Percentiles rank a stretch among this genome's conserved stretches.
Conservation (phyloP, 1,284 basidiomycete species). For the Filobasidium uniguttulatum region DNA sequence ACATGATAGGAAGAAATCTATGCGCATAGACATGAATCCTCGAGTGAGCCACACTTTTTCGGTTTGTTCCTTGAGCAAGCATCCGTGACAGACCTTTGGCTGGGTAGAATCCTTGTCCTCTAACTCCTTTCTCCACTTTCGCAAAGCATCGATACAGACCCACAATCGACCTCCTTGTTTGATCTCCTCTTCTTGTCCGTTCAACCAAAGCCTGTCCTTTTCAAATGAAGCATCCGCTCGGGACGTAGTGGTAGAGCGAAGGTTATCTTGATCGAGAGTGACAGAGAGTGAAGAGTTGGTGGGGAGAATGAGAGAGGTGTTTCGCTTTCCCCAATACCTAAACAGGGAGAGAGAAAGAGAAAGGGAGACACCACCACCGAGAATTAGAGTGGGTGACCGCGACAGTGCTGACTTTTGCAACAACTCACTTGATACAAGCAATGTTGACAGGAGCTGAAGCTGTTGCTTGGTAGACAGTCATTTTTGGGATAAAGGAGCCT, state of each 20-base stretch:
- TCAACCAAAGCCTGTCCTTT: constrained; percentile 80
- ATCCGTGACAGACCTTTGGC: constrained; percentile 46
- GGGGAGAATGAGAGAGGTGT: constrained; percentile 86
- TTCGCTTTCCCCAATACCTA: constrained; percentile 97
- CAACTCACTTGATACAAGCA: constrained; percentile 76
- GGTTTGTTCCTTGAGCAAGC: neutral
- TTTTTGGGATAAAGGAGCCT: no score
- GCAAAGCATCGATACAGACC: constrained; percentile 82
- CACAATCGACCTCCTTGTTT: constrained; percentile 62
- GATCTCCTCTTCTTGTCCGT: constrained; percentile 80
- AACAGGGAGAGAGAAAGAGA: constrained; percentile 8
- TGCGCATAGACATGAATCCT: neutral
- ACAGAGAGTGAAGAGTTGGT: constrained; percentile 97
- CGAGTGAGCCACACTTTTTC: neutral
- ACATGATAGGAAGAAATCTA: constrained; percentile 61
- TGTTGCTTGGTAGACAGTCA: constrained; percentile 61
- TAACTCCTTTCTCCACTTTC: constrained; percentile 55
- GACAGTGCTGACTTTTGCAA: neutral
- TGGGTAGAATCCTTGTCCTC: constrained; percentile 54
- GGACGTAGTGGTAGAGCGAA: constrained; percentile 85
- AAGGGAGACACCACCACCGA: no score
- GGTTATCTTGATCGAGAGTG: constrained; percentile 90
- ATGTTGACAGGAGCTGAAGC: constrained; percentile 91
- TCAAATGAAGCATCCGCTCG: constrained; percentile 64
- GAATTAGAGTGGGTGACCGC: no score